Base-by-base conservation (phyloP, 2,329 filamentous ascomycete species). In the Neocucurbitaria cava region DNA sequence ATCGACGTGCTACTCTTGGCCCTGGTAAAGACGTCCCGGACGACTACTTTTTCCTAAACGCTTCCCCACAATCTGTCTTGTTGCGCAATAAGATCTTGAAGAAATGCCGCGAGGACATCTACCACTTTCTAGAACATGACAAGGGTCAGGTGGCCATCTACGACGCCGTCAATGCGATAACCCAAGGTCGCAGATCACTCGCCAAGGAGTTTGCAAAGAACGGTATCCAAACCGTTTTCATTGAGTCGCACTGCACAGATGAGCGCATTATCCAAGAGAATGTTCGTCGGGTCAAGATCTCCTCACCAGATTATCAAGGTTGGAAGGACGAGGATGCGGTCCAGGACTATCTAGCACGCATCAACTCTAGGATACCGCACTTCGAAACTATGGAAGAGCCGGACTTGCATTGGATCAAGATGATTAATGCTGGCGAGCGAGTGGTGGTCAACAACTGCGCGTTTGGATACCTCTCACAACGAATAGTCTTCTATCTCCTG, bases 131-230 rank as follows among this genome's bases (percentile, higher is more conserved):
- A 40, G 96, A 98, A 69, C 90, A 97, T 65, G 95, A 98, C 71
- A 98, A 98, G 67, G 95, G 95, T 11, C 95, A 99, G 73, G 94
- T 99, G 50, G 95, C 95, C 51, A 98, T 99, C 56, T 99, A 98
- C 74, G 95, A 99, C 77, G 95, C 96, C 24, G 96, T 99, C 17
- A 99, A 99, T 69, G 93, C 94, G 4, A 88, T 95, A 18, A 88
- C 91, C 18, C 87, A 85, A 53, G 93, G 92, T 15, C 87, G 95
- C 42, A 86, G 89, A 51, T 90, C 92, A 10, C 81, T 99, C 17
- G 93, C 92, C 5, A 96, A 96, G 77, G 95, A 99, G 71, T 96
- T 99, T 73, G 89, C 91, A n/a, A 98, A 97, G 78, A 92, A 97
- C 73, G 91, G 96, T 70, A 93, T 99, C 53, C 69, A 96, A 87